Evolutionary conservation across 1,139 yeast species (phyloP).

Genomic region (Candida tunisiensis): DNA sequence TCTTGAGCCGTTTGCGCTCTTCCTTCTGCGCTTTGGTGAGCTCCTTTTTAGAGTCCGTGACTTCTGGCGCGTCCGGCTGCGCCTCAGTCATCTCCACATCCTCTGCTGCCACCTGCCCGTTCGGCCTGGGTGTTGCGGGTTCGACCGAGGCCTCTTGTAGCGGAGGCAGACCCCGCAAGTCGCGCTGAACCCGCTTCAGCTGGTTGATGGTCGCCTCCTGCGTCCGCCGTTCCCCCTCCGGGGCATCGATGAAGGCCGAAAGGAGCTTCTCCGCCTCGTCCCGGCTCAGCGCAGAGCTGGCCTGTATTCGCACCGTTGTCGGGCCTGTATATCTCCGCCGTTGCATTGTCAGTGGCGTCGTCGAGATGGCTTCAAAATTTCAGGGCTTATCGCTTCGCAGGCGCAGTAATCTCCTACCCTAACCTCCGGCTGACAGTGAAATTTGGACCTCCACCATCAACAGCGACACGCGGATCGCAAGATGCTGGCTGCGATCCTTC

Average conservation of each 20-base stretch:
- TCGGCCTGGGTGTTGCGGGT: slow-evolving; percentile 11
- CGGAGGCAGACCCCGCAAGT: slow-evolving; percentile 61
- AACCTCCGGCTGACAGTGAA: too few relatives aligned
- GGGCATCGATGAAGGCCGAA: slow-evolving; percentile 31
- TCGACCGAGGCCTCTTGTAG: slow-evolving; percentile 10
- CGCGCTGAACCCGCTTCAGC: slow-evolving; percentile 50
- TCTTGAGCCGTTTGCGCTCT: slow-evolving; percentile 23
- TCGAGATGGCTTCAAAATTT: too few relatives aligned
- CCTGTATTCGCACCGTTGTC: too few relatives aligned
- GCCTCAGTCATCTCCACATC: slow-evolving; percentile 6
- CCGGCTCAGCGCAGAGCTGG: too few relatives aligned
- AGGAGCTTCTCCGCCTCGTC: slow-evolving; percentile 25
- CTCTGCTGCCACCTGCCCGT: slow-evolving; percentile 7
- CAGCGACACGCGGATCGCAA: too few relatives aligned
- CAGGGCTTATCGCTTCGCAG: too few relatives aligned
- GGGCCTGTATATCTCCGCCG: too few relatives aligned
- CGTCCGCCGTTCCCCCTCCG: slow-evolving; percentile 25
- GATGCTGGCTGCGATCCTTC: too few relatives aligned
- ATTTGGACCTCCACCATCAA: too few relatives aligned
- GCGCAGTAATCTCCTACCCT: too few relatives aligned
- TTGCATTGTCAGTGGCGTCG: too few relatives aligned
- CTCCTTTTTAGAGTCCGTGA: slow-evolving; percentile 6
- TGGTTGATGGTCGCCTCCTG: slow-evolving; percentile 31
- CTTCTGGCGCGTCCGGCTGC: slow-evolving; percentile 5
- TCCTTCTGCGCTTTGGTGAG: slow-evolving; percentile 10